Percentiles rank a stretch among this genome's conserved stretches.
These are phyloP conservation scores for Saturnispora besseyi DNA, from an alignment of 805 yeast genomes.

Conservation along the genomic window DNA sequence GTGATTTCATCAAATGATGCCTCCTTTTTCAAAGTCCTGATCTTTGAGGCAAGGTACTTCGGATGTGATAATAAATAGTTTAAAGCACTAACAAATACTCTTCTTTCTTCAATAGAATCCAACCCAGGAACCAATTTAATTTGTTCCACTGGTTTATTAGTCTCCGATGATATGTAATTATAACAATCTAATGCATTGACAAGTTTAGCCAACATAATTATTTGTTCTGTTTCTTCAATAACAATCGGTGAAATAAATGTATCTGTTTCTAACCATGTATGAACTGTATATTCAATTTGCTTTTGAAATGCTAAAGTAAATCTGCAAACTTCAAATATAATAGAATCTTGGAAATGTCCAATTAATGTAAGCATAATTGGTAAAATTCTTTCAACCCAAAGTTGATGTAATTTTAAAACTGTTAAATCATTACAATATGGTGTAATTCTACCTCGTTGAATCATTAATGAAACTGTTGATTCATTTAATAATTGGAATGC, in stretches of 20 bases:
- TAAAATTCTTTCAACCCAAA: conserved; percentile 84
- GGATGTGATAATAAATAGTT: conserved; percentile 79
- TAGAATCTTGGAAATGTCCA: conserved; percentile 51
- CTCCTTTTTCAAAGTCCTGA: conserved; percentile 53
- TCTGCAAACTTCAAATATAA: conserved; percentile 55
- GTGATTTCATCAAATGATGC: conserved; percentile 39
- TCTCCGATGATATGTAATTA: conserved; percentile 30
- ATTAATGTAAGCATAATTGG: conserved; percentile 55
- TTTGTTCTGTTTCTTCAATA: conserved; percentile 59
- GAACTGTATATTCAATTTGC: conserved; percentile 56
- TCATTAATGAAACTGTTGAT: conserved; percentile 57
- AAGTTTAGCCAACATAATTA: conserved; percentile 54
- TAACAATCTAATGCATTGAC: conserved; percentile 45
- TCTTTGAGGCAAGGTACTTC: conserved; percentile 64
- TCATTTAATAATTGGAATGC: conserved; percentile 61
- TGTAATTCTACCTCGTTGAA: conserved; percentile 57
- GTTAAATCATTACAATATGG: conserved; percentile 31
- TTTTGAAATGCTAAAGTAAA: conserved; percentile 54
- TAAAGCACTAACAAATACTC: conserved; percentile 50
- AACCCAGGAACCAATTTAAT: conserved; percentile 44
- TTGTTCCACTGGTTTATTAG: conserved; percentile 13
- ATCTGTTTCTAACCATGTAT: conserved; percentile 51
- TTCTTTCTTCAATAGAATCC: conserved; percentile 49
- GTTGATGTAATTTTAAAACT: conserved; percentile 39
- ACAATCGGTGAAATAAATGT: conserved; percentile 40